Percentiles rank a stretch among this genome's conserved stretches.
phyloP scores from a whole-genome alignment of 208 protist genomes.

The Trypanosoma platydactyli region DNA sequence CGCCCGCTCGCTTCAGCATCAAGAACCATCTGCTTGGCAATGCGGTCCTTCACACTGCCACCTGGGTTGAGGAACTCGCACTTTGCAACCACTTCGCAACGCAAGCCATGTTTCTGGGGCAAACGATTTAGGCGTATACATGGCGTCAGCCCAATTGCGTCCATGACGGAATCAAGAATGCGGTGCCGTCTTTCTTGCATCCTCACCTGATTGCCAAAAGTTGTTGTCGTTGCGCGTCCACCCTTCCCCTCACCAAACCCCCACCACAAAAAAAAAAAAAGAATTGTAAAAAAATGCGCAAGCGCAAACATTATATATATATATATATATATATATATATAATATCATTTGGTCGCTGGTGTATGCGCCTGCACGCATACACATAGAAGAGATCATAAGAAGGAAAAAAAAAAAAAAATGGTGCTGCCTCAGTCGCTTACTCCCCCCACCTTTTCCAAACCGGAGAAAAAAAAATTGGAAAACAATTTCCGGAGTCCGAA shows the following conservation, averaged over 20 bases:
- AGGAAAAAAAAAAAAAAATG: conserved; percentile 22
- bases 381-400: not conserved
- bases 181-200: not conserved
- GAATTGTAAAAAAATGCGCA: not conserved
- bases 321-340: too few species aligned
- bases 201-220: not conserved
- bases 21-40: conserved; percentile 95
- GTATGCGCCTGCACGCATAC: not conserved
- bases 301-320: conserved; percentile 3
- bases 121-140: conserved; percentile 87
- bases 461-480: not conserved
- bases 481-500: not conserved
- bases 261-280: conserved; percentile 2
- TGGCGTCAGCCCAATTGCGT: conserved; percentile 85
- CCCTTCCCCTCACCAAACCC: too few species aligned
- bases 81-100: conserved; percentile 92
- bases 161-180: conserved; percentile 57
- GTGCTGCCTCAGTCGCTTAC: too few species aligned
- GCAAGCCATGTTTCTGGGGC: conserved; percentile 64
- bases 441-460: too few species aligned
- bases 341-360: too few species aligned
- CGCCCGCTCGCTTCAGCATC: conserved; percentile 92
- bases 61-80: conserved; percentile 92
- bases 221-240: not conserved
- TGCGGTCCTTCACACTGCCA: conserved; percentile 98